Conservation (phyloP, 2,329 filamentous ascomycete genomes). For the Thielaviopsis ethacetica region DNA sequence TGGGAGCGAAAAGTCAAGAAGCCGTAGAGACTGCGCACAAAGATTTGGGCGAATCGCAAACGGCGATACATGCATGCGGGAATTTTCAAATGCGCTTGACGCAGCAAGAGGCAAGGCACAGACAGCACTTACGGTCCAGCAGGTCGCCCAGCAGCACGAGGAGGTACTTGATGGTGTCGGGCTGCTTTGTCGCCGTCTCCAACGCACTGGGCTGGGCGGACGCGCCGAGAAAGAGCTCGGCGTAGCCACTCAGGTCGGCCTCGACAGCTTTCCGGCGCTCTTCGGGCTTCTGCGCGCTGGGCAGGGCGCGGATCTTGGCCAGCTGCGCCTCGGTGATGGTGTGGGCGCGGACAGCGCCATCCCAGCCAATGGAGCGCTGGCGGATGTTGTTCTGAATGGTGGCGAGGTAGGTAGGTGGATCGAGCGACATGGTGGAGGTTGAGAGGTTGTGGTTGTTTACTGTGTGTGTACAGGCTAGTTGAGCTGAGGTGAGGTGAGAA, state of each 20-base stretch:
- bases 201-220: conserved; percentile 56
- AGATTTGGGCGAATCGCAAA: neutral
- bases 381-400: conserved; percentile 96
- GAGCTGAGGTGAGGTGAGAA: neutral
- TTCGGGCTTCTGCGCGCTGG: conserved; percentile 79
- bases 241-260: conserved; percentile 63
- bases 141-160: conserved; percentile 78
- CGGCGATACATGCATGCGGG: neutral
- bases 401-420: conserved; percentile 69
- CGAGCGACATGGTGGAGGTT: conserved; percentile 55
- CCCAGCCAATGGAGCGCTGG: conserved; percentile 90
- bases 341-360: conserved; percentile 83
- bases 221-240: conserved; percentile 61
- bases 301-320: conserved; percentile 88
- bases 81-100: conserved; percentile 3
- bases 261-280: conserved; percentile 73
- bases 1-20: neutral
- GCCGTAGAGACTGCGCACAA: neutral
- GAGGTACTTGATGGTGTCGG: conserved; percentile 89
- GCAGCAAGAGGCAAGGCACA: neutral
- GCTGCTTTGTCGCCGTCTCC: conserved; percentile 68
- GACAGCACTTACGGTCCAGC: conserved; percentile 51
- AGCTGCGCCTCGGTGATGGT: conserved; percentile 89
- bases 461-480: too few relatives aligned
- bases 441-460: neutral